Conservation (phyloP, 2,329 filamentous ascomycete species). For the Pyrenophora tritici-repentis region DNA sequence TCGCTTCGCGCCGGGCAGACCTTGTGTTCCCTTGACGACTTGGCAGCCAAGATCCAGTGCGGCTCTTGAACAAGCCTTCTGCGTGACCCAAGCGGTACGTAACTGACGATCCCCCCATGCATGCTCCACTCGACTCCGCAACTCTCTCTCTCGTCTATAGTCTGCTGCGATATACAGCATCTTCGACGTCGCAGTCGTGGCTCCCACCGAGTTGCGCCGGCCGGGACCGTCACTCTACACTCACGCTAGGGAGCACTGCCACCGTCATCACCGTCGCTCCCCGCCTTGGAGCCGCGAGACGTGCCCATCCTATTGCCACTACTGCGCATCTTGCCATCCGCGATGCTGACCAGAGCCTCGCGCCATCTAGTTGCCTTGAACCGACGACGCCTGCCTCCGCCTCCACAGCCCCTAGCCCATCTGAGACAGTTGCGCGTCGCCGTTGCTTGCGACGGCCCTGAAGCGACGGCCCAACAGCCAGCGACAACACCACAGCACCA, state of each 20-base stretch:
- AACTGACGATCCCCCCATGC: slow-evolving; percentile 18
- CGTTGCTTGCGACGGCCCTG: slow-evolving; percentile 15
- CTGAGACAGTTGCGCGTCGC: slow-evolving; percentile 41
- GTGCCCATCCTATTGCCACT: slow-evolving; percentile 24
- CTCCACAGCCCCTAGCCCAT: slow-evolving; percentile 26
- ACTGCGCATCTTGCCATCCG: slow-evolving; percentile 26
- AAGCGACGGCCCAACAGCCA: slow-evolving; percentile 18
- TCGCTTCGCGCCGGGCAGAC: slow-evolving; percentile 4
- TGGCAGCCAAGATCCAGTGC: slow-evolving; percentile 33
- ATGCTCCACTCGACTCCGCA: slow-evolving; percentile 3
- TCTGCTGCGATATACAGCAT: slow-evolving; percentile 6
- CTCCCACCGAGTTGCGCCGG: slow-evolving; percentile 16
- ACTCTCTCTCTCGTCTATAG: slow-evolving; percentile 2
- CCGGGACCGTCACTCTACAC: slow-evolving; percentile 14
- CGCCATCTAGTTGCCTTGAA: slow-evolving; percentile 25
- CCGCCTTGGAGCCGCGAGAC: slow-evolving; percentile 28
- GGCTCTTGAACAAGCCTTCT: slow-evolving; percentile 31
- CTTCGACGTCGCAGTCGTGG: slow-evolving; percentile 1
- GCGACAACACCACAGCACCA: slow-evolving; percentile 14
- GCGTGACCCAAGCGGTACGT: slow-evolving; percentile 36
- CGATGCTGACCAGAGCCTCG: slow-evolving; percentile 40
- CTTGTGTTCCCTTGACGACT: slow-evolving; percentile 27
- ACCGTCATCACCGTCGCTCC: slow-evolving; percentile 26
- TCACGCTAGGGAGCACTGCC: slow-evolving; percentile 30
- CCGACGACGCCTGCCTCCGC: slow-evolving; percentile 15